phyloP scores from a whole-genome alignment of 805 yeast species.

The Wickerhamomyces xylosicus region DNA sequence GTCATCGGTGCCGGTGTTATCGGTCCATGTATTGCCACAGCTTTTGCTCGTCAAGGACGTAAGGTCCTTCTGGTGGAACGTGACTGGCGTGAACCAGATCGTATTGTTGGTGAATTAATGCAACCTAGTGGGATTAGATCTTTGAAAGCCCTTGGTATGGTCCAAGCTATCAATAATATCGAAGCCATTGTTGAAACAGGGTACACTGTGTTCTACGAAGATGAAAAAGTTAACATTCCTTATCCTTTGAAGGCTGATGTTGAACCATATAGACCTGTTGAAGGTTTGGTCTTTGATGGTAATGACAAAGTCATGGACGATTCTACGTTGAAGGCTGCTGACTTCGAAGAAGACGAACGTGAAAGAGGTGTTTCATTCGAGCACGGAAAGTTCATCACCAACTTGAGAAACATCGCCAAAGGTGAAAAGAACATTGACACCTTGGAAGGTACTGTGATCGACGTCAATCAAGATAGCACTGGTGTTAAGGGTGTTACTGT shows the following conservation, averaged over 20 bases:
- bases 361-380: slow-evolving; percentile 80
- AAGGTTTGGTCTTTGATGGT: slow-evolving; percentile 44
- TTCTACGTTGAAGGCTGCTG: slow-evolving; percentile 33
- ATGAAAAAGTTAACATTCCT: slow-evolving; percentile 45
- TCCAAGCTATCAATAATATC: slow-evolving; percentile 58
- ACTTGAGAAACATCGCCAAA: slow-evolving; percentile 62
- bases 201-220: slow-evolving; percentile 64
- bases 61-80: slow-evolving; percentile 68
- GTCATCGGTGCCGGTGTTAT: slow-evolving; percentile 98
- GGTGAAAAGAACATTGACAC: slow-evolving; percentile 66
- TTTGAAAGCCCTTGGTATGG: slow-evolving; percentile 73
- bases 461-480: slow-evolving; percentile 42
- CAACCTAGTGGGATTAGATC: slow-evolving; percentile 97
- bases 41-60: slow-evolving; percentile 84
- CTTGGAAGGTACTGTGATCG: slow-evolving; percentile 76
- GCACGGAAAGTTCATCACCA: slow-evolving; percentile 80
- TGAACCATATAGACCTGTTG: slow-evolving; percentile 37
- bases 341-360: slow-evolving; percentile 49
- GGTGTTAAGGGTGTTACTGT: slow-evolving; percentile 73
- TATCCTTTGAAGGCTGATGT: slow-evolving; percentile 58
- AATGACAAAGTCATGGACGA: slow-evolving; percentile 48
- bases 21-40: slow-evolving; percentile 89
- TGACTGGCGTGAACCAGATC: slow-evolving; percentile 86
- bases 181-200: slow-evolving; percentile 75
- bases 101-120: slow-evolving; percentile 94